Base-by-base conservation (phyloP, 106 monocot species). In the Agapanthus africanus region DNA sequence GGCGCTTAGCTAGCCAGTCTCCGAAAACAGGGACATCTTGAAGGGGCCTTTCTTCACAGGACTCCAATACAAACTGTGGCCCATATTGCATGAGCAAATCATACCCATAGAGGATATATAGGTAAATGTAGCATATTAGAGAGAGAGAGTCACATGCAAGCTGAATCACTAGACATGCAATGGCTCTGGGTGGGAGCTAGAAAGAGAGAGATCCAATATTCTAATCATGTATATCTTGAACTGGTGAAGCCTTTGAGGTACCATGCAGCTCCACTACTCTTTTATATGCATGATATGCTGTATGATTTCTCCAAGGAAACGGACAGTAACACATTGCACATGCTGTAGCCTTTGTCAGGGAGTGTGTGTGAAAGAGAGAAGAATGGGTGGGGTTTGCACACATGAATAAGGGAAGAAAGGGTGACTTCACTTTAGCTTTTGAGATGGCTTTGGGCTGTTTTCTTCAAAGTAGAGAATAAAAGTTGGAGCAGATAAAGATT, bases 221-320 rank as follows among this genome's bases (percentile, higher is more conserved):
- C 30, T 57, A 57, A 57, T 57, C 56, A 57, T 57, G 31, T n/a
- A 30, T 11, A 57, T 57, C 56, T 57, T 57, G 56, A 57, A 57
- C 10, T 57, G 56, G 56, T 57, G 56, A 2, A 57, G 56, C 27
- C 56, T 57, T n/a, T n/a, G 30, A 31, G 56, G 56, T 30, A 57
- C n/a, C n/a, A n/a, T n/a, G n/a, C 56, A 57, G 3, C 30, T 57
- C 27, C 56, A 57, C 30, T 30, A 3, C 0, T 57, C 30, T 57
- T 57, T 57, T 57, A 57, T 11, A 56, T 57, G 13, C 15, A 11
- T 31, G 56, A 11, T 57, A 14, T 57, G 56, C 27, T 57, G 30
- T 31, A 57, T 52, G 26, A 23, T 57, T 57, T 14, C 56, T 57
- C 10, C 10, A 28, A 30, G 19, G 56, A 13, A 30, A 30, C 6